phyloP scores from a whole-genome alignment of 169 alveolate genomes.

The Plasmodium sp. region DNA sequence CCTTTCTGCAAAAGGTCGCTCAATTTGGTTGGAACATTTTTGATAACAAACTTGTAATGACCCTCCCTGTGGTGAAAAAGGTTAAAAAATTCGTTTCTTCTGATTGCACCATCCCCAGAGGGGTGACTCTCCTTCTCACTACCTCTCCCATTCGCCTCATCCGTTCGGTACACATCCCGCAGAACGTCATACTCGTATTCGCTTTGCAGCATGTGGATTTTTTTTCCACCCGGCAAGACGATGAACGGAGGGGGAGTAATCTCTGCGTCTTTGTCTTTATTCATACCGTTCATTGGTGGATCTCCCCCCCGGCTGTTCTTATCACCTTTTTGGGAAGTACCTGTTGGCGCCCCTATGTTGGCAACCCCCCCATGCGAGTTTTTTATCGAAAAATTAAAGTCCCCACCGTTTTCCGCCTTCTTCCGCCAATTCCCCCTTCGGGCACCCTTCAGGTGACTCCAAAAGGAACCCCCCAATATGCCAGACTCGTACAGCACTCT shows the following conservation, averaged over 20 bases:
- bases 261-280: neutral
- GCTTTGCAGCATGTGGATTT: neutral
- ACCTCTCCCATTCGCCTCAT: neutral
- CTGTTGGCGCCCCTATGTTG: neutral
- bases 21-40: constrained; percentile 16
- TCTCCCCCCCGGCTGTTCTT: neutral
- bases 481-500: constrained; percentile 1
- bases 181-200: constrained; percentile 9
- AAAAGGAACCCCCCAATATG: neutral
- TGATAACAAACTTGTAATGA: neutral
- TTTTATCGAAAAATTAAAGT: neutral
- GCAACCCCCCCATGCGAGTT: neutral
- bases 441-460: neutral
- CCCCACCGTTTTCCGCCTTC: neutral
- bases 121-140: neutral
- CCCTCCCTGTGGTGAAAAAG: neutral
- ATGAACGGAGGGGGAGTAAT: neutral
- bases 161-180: neutral
- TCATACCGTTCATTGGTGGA: neutral
- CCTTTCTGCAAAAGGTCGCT: neutral
- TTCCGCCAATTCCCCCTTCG: neutral
- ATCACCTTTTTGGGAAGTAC: neutral
- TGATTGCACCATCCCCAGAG: neutral
- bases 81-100: constrained; percentile 3
- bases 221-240: neutral